Percentiles rank a stretch among this genome's conserved stretches.
These are phyloP conservation scores for Metarhizium brunneum DNA, from an alignment of 2,329 filamentous ascomycete species.

Conservation along the genomic window DNA sequence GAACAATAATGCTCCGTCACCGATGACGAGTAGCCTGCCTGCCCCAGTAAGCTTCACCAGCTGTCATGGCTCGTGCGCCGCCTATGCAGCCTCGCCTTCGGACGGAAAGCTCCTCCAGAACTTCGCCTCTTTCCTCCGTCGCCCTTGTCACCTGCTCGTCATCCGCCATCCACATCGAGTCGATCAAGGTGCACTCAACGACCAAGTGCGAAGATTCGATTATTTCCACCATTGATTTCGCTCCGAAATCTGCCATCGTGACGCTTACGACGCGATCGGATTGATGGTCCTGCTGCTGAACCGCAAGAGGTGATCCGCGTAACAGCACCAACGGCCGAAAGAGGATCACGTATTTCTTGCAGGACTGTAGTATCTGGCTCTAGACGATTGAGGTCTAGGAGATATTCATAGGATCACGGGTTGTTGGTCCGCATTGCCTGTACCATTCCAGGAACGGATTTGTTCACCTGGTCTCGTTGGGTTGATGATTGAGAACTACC, in stretches of 20 bases:
- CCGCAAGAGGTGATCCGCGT: background rate
- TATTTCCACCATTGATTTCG: background rate
- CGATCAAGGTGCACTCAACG: background rate
- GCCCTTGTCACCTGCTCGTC: background rate
- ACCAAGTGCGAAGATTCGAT: background rate
- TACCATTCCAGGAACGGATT: constrained; percentile 3
- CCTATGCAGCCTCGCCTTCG: background rate
- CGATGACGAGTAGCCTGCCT: background rate
- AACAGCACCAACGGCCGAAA: background rate
- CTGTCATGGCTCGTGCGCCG: background rate
- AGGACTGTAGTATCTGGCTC: background rate
- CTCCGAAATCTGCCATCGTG: background rate
- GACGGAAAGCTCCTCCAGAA: background rate
- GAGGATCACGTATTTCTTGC: constrained; percentile 1
- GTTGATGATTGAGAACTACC: constrained; percentile 3
- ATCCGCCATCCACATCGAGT: background rate
- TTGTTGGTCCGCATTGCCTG: constrained; percentile 5
- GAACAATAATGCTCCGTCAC: background rate
- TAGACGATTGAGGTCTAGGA: constrained; percentile 1
- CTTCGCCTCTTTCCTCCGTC: background rate
- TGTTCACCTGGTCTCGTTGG: constrained; percentile 4
- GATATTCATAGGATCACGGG: background rate
- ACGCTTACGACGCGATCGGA: background rate
- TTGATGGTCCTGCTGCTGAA: background rate
- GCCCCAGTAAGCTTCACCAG: background rate